Base-by-base conservation (phyloP, 495 filamentous ascomycete species). In the Penicillium cinerascens region DNA sequence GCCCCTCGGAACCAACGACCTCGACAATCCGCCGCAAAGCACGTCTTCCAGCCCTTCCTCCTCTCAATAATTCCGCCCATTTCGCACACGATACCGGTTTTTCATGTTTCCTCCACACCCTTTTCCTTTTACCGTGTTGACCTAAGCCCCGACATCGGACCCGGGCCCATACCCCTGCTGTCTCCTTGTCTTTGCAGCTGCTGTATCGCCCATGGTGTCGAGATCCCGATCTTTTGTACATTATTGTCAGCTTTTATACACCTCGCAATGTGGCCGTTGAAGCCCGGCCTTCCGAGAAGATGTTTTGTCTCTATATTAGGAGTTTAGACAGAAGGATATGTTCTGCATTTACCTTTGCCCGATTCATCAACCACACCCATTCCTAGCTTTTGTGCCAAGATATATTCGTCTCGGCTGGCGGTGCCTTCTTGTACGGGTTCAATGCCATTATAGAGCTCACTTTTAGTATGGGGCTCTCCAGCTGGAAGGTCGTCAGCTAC, bases 121-220 rank as follows among this genome's bases (percentile, higher is more conserved):
- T 49, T 52, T 16, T n/a, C 62, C 45, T 39, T 49, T 40, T 52
- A n/a, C 39, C 37, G 35, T 56, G 42, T 54, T 44, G 44, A 46
- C 45, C 56, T 72, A 84, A 56, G 65, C 83, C 25, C 84, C 84
- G 60, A 86, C 72, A 39, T 69, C 73, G 47, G 75, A 72, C 49
- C 78, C 78, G 64, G 66, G 72, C 40, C 83, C 82, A 76, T 87
- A 86, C 47, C 82, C 82, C 64, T 82, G 78, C 59, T 71, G 70
- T 64, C 68, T 74, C 65, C 83, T 79, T 49, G 61, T 69, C 54
- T 73, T 72, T 58, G 69, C 68, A 48, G 65, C 66, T 23, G 54
- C 65, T 42, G 62, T 64, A 53, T 75, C 70, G 42, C 55, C 69
- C 52, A 67, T 60, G 54, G 53, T 60, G 45, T 69, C 67, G 54